Percentiles rank a stretch among this genome's conserved stretches.
Evolutionary conservation across 176 grass and related monocot genomes (phyloP).

Genomic region (Phragmites australis): DNA sequence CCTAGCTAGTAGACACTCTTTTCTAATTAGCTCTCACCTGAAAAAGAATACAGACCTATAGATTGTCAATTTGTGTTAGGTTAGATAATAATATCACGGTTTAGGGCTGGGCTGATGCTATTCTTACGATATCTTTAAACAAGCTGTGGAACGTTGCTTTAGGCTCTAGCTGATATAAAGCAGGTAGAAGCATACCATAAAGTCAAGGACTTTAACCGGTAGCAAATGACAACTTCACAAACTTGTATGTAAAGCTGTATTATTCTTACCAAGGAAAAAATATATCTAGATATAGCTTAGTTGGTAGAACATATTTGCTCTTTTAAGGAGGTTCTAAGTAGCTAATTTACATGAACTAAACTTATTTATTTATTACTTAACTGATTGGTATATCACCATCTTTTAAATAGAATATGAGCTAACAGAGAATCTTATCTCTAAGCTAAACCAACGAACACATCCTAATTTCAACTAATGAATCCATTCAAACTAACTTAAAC

Average conservation of each 20-base stretch:
- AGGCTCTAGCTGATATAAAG: slow-evolving; percentile 43
- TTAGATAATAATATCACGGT: slow-evolving; percentile 26
- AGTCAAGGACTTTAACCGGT: slow-evolving; percentile 20
- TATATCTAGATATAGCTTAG: too few relatives aligned
- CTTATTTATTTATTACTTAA: too few relatives aligned
- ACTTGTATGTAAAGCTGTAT: slow-evolving; percentile 11
- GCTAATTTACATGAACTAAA: too few relatives aligned
- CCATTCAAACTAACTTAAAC: too few relatives aligned
- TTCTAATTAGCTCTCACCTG: slow-evolving; percentile 43
- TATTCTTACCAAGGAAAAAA: slow-evolving; percentile 11
- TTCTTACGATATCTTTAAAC: slow-evolving; percentile 35
- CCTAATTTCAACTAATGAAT: too few relatives aligned
- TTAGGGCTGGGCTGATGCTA: slow-evolving; percentile 32
- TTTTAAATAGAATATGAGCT: too few relatives aligned
- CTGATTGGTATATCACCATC: too few relatives aligned
- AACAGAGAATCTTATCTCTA: too few relatives aligned
- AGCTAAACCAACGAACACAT: too few relatives aligned
- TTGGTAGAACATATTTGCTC: too few relatives aligned
- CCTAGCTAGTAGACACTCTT: slow-evolving; percentile 46
- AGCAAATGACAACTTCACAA: slow-evolving; percentile 9
- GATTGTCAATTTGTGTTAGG: slow-evolving; percentile 29
- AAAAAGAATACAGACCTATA: slow-evolving; percentile 31
- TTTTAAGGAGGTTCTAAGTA: too few relatives aligned
- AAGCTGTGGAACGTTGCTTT: slow-evolving; percentile 41
- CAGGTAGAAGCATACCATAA: slow-evolving; percentile 27